Evolutionary conservation across 768 basidiomycete genomes (phyloP).

Genomic region (Megacollybia marginata): DNA sequence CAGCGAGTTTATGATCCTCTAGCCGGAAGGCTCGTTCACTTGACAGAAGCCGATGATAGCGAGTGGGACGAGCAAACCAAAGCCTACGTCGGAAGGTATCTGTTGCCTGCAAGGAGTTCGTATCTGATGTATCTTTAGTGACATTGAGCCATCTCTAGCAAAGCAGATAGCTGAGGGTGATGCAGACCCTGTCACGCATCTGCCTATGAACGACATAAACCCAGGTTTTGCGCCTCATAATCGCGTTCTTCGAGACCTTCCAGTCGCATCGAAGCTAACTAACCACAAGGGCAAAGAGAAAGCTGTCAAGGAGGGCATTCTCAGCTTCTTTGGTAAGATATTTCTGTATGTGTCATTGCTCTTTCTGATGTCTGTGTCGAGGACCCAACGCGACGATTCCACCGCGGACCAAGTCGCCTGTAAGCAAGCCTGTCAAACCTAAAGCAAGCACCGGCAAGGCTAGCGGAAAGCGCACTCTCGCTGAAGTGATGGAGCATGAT

Average conservation of each 20-base stretch:
- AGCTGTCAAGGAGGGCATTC: slow-evolving; percentile 36
- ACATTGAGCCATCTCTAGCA: slow-evolving; percentile 58
- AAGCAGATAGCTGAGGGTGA: slow-evolving; percentile 62
- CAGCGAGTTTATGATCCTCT: slow-evolving; percentile 87
- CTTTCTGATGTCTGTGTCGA: slow-evolving; percentile 7
- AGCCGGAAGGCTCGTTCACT: slow-evolving; percentile 54
- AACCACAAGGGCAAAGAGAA: slow-evolving; percentile 42
- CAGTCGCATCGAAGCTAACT: slow-evolving; percentile 12
- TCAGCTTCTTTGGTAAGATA: slow-evolving; percentile 58
- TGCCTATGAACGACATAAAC: slow-evolving; percentile 76
- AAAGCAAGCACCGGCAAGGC: slow-evolving; percentile 38
- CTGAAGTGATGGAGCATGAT: slow-evolving; percentile 65
- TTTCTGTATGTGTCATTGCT: neutral
- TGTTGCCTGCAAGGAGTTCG: slow-evolving; percentile 4
- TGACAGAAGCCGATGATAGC: slow-evolving; percentile 52
- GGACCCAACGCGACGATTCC: slow-evolving; percentile 37
- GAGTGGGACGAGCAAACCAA: slow-evolving; percentile 55
- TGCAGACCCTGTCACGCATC: slow-evolving; percentile 58
- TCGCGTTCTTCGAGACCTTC: slow-evolving; percentile 25
- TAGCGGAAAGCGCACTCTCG: slow-evolving; percentile 72
- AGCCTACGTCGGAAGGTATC: slow-evolving; percentile 66
- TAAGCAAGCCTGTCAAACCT: slow-evolving; percentile 15
- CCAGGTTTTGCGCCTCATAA: slow-evolving; percentile 44
- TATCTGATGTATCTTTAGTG: slow-evolving; percentile 29
- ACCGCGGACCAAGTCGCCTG: slow-evolving; percentile 12